Conservation (phyloP, 495 filamentous ascomycete genomes). For the Lophiotrema nucula region DNA sequence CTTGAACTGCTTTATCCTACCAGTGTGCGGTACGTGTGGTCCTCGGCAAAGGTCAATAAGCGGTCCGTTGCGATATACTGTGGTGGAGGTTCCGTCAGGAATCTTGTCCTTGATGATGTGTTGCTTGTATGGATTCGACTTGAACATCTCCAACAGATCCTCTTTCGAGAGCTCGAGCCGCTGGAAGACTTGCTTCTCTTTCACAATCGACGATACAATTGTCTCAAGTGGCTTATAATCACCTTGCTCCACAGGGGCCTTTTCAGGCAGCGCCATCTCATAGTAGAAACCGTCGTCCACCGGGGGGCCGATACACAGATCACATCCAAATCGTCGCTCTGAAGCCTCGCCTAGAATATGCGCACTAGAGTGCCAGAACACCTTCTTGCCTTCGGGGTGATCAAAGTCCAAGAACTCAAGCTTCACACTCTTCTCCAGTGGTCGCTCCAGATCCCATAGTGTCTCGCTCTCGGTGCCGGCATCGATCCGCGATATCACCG, state of each 20-base stretch:
- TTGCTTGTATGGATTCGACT: conserved; percentile 93
- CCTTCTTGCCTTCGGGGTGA: conserved; percentile 73
- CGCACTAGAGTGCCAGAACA: conserved; percentile 92
- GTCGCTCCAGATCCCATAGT: conserved; percentile 89
- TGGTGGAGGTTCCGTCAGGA: conserved; percentile 80
- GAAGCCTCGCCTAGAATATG: conserved; percentile 92
- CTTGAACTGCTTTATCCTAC: conserved; percentile 87
- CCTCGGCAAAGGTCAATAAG: conserved; percentile 78
- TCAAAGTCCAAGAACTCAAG: conserved; percentile 82
- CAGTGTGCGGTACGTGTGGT: conserved; percentile 88
- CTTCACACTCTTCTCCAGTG: conserved; percentile 75
- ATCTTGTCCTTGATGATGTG: conserved; percentile 94
- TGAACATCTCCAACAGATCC: conserved; percentile 92
- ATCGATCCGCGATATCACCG: conserved; percentile 80
- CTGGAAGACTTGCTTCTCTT: conserved; percentile 96
- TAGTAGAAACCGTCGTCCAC: conserved; percentile 78
- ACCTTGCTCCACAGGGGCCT: conserved; percentile 64
- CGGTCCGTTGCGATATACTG: conserved; percentile 85
- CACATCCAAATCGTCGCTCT: conserved; percentile 84
- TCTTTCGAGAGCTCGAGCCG: conserved; percentile 84
- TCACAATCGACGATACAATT: conserved; percentile 73
- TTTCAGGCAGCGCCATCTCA: conserved; percentile 74
- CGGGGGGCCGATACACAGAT: conserved; percentile 89
- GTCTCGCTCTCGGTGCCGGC: conserved; percentile 47
- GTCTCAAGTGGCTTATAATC: conserved; percentile 82